These are phyloP conservation scores for Pseudisothecium myosuroides DNA, from an alignment of 225 moss, liverwort and hornwort species.

Conservation along the genomic window DNA sequence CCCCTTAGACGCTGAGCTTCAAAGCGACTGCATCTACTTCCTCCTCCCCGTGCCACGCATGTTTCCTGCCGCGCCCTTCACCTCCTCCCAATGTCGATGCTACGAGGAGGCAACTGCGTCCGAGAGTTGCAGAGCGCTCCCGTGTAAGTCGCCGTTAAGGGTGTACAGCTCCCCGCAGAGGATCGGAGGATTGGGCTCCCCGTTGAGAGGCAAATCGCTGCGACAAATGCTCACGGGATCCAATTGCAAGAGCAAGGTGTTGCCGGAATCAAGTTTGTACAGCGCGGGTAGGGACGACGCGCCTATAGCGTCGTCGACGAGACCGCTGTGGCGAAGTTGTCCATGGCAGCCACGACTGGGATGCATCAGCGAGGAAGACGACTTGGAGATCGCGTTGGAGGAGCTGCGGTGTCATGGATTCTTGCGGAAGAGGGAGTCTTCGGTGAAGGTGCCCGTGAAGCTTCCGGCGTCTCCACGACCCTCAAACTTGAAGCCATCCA, in stretches of 20 bases:
- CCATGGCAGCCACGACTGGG: constrained; percentile 36
- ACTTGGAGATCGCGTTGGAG: constrained; percentile 24
- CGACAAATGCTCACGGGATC: background rate
- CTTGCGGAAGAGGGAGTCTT: background rate
- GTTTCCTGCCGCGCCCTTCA: constrained; percentile 26
- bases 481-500: constrained; percentile 8
- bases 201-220: background rate
- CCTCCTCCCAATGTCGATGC: constrained; percentile 30
- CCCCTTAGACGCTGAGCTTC: constrained; percentile 27
- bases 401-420: constrained; percentile 24
- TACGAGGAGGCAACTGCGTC: background rate
- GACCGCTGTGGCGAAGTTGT: constrained; percentile 15
- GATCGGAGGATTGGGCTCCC: constrained; percentile 28
- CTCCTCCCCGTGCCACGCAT: constrained; percentile 43
- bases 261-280: constrained; percentile 35
- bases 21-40: constrained; percentile 45
- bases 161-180: constrained; percentile 37
- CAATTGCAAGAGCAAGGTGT: constrained; percentile 26
- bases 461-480: background rate
- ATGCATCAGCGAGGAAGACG: constrained; percentile 45
- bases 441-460: background rate
- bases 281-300: constrained; percentile 13
- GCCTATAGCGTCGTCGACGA: background rate
- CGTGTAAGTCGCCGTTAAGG: constrained; percentile 7
- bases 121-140: background rate